Conservation (phyloP, 352 stramenopile species). For the Globisporangium polare region DNA sequence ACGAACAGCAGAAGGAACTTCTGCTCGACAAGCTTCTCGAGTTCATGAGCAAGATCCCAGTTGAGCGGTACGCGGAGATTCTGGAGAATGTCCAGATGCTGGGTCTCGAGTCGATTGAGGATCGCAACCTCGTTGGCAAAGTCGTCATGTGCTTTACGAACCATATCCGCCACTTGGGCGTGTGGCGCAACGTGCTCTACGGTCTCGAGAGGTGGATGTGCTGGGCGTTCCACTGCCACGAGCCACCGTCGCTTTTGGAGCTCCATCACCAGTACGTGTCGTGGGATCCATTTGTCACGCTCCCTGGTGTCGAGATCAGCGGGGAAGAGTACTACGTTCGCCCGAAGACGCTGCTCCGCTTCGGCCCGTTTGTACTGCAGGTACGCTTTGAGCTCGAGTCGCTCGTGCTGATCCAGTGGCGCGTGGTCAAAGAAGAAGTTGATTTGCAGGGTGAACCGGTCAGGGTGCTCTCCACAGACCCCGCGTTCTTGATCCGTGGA, state of each 20-base stretch:
- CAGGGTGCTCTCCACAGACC: slow-evolving; percentile 1
- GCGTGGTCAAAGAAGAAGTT: slow-evolving; percentile 18
- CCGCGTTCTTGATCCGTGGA: slow-evolving; percentile 15
- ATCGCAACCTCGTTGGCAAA: slow-evolving; percentile 30
- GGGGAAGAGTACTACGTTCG: slow-evolving; percentile 17
- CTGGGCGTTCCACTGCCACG: slow-evolving; percentile 6
- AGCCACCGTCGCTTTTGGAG: slow-evolving; percentile 32
- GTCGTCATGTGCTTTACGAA: slow-evolving; percentile 45
- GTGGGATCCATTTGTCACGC: slow-evolving; percentile 23
- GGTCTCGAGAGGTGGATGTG: slow-evolving; percentile 35
- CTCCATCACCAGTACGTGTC: slow-evolving; percentile 46
- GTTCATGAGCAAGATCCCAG: slow-evolving; percentile 26
- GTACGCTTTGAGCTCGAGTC: slow-evolving; percentile 24
- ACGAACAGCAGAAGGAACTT: slow-evolving; percentile 16
- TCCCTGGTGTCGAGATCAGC: slow-evolving; percentile 9
- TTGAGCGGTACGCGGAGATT: slow-evolving; percentile 21
- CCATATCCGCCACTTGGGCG: slow-evolving; percentile 28
- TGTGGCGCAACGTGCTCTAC: slow-evolving; percentile 48
- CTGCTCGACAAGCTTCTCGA: slow-evolving; percentile 31
- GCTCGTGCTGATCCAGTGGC: slow-evolving; percentile 32
- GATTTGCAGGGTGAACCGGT: not conserved
- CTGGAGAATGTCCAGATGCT: slow-evolving; percentile 30
- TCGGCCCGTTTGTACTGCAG: slow-evolving; percentile 29
- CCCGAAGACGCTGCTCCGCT: slow-evolving; percentile 28
- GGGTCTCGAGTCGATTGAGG: slow-evolving; percentile 28